These are phyloP conservation scores for Hypomontagnella submonticulosa DNA, from an alignment of 495 filamentous ascomycete genomes.

Conservation along the genomic window DNA sequence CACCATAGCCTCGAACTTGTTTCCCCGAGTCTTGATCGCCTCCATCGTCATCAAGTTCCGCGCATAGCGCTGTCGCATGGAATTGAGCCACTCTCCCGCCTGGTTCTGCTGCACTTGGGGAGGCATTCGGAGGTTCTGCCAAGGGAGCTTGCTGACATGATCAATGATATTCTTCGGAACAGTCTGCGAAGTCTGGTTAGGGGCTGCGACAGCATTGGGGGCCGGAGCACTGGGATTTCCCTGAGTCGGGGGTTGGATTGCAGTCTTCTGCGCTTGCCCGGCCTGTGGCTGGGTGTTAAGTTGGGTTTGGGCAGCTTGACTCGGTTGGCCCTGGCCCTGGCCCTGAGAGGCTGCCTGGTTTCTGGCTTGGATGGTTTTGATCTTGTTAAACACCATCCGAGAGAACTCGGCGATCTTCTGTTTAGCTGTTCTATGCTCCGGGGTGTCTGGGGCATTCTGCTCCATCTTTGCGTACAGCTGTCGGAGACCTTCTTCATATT, in stretches of 20 bases:
- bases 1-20: conserved; percentile 45
- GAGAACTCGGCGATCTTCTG: conserved; percentile 73
- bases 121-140: conserved; percentile 40
- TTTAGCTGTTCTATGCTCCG: conserved; percentile 71
- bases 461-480: conserved; percentile 71
- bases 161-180: conserved; percentile 50
- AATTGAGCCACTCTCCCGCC: conserved; percentile 46
- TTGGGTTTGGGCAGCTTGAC: conserved; percentile 21
- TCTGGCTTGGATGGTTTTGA: conserved; percentile 52
- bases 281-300: conserved; percentile 38
- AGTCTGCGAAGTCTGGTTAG: conserved; percentile 6
- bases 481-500: conserved; percentile 73
- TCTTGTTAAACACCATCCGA: conserved; percentile 68
- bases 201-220: conserved; percentile 16
- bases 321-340: conserved; percentile 15
- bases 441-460: conserved; percentile 62
- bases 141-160: conserved; percentile 52
- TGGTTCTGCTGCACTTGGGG: conserved; percentile 34
- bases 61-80: conserved; percentile 48
- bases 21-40: conserved; percentile 29
- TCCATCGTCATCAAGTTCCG: conserved; percentile 53
- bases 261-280: conserved; percentile 30
- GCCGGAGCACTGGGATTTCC: conserved; percentile 25
- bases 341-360: conserved; percentile 29
- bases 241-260: conserved; percentile 30